Percentiles rank a stretch among this genome's conserved stretches.
Conservation (phyloP, 116 monocot genomes). For the Zostera marina region DNA sequence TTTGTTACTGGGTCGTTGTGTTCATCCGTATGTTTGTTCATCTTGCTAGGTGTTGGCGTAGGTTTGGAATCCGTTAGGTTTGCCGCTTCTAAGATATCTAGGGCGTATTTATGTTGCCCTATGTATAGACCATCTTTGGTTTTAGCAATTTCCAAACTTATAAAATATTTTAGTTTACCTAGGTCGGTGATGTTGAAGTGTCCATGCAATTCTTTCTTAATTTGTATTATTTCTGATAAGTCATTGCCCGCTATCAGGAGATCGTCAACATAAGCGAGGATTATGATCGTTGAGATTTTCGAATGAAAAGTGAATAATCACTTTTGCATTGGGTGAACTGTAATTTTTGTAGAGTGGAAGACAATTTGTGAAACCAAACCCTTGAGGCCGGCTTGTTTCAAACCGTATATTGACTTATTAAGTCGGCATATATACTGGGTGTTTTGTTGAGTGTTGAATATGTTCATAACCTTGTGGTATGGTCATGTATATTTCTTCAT, state of each 20-base stretch:
- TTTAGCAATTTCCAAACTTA: not conserved
- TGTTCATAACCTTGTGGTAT: not conserved
- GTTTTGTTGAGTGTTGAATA: not conserved
- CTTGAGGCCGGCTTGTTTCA: slow-evolving; percentile 9
- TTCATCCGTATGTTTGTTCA: too few relatives aligned
- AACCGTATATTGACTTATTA: slow-evolving; percentile 7
- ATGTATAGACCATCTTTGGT: too few relatives aligned
- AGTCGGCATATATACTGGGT: slow-evolving; percentile 2
- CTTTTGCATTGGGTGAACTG: not conserved
- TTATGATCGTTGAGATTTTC: not conserved
- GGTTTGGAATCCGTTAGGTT: too few relatives aligned
- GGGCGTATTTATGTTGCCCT: too few relatives aligned
- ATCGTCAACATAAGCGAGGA: slow-evolving; percentile 9
- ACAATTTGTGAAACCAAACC: not conserved
- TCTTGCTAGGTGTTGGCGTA: too few relatives aligned
- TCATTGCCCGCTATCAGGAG: slow-evolving; percentile 1
- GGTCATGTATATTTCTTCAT: slow-evolving; percentile 5
- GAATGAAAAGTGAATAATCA: slow-evolving; percentile 1
- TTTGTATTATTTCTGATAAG: too few relatives aligned
- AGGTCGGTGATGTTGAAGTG: slow-evolving; percentile 6
- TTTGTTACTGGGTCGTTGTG: too few relatives aligned
- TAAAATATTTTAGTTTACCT: slow-evolving; percentile 5
- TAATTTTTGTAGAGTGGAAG: not conserved
- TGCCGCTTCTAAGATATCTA: too few relatives aligned
- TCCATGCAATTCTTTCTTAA: not conserved